phyloP scores from a whole-genome alignment of 495 filamentous ascomycete genomes.

The Bathelium albidoporum region DNA sequence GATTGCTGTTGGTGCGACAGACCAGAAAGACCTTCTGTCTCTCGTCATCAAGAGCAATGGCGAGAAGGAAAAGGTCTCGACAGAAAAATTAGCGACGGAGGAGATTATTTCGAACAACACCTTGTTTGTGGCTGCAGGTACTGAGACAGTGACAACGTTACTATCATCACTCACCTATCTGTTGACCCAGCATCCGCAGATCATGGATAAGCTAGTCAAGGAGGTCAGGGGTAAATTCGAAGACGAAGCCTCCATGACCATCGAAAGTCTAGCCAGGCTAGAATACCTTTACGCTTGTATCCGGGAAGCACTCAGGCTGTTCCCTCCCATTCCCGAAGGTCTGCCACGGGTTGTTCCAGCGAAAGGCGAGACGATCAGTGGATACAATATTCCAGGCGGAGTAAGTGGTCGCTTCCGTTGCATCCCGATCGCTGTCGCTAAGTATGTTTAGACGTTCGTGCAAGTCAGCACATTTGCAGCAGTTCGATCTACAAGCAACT shows the following conservation, averaged over 20 bases:
- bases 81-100: not conserved
- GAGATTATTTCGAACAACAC: not conserved
- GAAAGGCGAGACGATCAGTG: too few species aligned
- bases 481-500: not conserved
- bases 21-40: not conserved
- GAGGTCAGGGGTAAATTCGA: slow-evolving; percentile 14
- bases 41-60: not conserved
- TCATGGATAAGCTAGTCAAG: slow-evolving; percentile 12
- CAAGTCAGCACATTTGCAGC: too few species aligned
- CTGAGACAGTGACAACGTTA: slow-evolving; percentile 20
- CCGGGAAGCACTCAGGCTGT: slow-evolving; percentile 23
- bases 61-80: not conserved
- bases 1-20: not conserved
- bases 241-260: slow-evolving; percentile 9
- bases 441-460: slow-evolving; percentile 3
- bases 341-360: too few species aligned
- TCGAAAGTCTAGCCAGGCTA: slow-evolving; percentile 17
- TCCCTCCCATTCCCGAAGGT: slow-evolving; percentile 16
- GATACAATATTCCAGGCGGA: not conserved
- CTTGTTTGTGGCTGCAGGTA: slow-evolving; percentile 1
- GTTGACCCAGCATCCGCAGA: slow-evolving; percentile 7
- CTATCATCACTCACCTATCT: slow-evolving; percentile 17
- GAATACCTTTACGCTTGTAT: slow-evolving; percentile 20
- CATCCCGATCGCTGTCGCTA: not conserved
- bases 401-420: not conserved